Base-by-base conservation (phyloP, 345 rosid genomes). In the Linum tenue region DNA sequence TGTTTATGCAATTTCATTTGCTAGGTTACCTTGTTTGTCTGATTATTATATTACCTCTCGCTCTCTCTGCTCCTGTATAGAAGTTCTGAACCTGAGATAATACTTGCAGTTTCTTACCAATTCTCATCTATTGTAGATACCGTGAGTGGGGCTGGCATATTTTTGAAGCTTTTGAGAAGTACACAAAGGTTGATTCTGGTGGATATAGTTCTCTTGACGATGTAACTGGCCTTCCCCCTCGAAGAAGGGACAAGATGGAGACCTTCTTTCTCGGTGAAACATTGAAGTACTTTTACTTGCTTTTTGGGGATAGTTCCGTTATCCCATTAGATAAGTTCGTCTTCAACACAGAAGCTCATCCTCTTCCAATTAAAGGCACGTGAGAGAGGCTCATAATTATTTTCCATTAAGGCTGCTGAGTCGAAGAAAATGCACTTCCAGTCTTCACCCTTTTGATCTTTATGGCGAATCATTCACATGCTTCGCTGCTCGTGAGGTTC, bases 91-190 rank as follows among this genome's bases (percentile, higher is more conserved):
- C 31, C 31, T 22, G 31, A 22, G 9, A 17, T 43, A 3, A 16
- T 43, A 44, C 3, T 48, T 57, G 39, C 38, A 7, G 42, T 3
- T 51, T 60, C 40, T 73, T 64, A 58, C 41, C 55, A 59, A 39
- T 40, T 59, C 59, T 67, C 41, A 15, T 58, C 22, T 39, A 12
- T 55, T 84, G 82, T 83, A 86, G 96, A 73, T 88, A 87, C 73
- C 76, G 88, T 66, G 95, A 92, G 68, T 91, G 92, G 96, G 97
- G 97, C 70, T 92, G 97, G 97, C 97, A 84, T 75, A 92, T 92
- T 43, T 92, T 92, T 64, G 88, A 86, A 82, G 90, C 98, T 56
- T 92, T 92, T 81, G 98, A 92, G 74, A 86, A 80, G 66, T 70
- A 83, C 74, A 86, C 98, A 10, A 89, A 85, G 82, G 87, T 92